Conservation (phyloP, 495 filamentous ascomycete genomes). For the Aspergillus sclerotioniger region DNA sequence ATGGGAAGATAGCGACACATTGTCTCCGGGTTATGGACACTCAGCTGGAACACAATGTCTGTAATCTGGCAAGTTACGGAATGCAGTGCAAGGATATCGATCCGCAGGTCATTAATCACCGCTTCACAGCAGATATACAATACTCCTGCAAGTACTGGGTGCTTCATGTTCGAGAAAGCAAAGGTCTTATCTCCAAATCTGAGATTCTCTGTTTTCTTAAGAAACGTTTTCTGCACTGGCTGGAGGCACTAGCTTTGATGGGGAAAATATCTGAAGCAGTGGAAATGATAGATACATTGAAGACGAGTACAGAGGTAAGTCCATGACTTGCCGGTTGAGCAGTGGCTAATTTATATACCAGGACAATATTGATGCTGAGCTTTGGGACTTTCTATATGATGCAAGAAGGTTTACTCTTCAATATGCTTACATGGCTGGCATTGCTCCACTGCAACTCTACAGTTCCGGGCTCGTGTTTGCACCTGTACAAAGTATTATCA, state of each 20-base stretch:
- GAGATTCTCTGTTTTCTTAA: constrained; percentile 33
- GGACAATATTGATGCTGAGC: constrained; percentile 18
- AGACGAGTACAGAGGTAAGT: constrained; percentile 7
- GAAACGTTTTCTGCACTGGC: constrained; percentile 45
- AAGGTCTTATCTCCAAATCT: constrained; percentile 17
- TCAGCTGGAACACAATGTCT: constrained; percentile 39
- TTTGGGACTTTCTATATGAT: constrained; percentile 31
- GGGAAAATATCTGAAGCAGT: constrained; percentile 27
- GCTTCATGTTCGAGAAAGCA: constrained; percentile 38
- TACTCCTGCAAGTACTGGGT: constrained; percentile 46
- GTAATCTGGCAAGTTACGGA: constrained; percentile 25
- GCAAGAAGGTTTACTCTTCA: constrained; percentile 32
- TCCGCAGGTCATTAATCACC: constrained; percentile 13
- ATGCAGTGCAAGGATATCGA: constrained; percentile 21
- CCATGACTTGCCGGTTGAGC: neutral
- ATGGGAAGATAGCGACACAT: neutral
- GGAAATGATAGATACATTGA: neutral
- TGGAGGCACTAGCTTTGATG: constrained; percentile 43
- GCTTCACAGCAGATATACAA: constrained; percentile 29
- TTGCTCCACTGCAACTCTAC: constrained; percentile 24
- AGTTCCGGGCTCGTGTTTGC: constrained; percentile 34
- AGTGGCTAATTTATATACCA: constrained; percentile 1
- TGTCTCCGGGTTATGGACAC: constrained; percentile 34
- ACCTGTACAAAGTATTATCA: constrained; percentile 17
- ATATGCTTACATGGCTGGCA: constrained; percentile 32